Evolutionary conservation across 441 rosid genomes (phyloP).

Genomic region (Daphne laureola): DNA sequence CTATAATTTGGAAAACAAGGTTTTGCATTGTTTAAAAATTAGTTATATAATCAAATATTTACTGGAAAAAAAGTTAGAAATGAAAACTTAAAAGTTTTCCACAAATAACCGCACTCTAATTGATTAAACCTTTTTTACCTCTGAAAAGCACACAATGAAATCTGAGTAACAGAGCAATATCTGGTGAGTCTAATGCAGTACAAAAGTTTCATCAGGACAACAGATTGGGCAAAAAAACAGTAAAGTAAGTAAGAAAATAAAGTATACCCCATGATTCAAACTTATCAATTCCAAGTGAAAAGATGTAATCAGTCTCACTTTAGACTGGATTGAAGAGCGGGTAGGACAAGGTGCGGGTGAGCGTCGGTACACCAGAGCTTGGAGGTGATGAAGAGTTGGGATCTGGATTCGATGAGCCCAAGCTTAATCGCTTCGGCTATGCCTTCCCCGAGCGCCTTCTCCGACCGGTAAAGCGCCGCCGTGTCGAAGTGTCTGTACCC

Average conservation of each 20-base stretch:
- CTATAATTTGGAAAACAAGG: no score
- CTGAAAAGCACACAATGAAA: no score
- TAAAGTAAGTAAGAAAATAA: not conserved
- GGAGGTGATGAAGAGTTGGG: constrained; percentile 28
- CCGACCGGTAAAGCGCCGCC: constrained; percentile 23
- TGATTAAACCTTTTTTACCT: no score
- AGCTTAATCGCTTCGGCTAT: constrained; percentile 21
- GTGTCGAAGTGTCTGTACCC: constrained; percentile 37
- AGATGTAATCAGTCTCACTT: constrained; percentile 5
- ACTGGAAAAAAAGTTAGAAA: no score
- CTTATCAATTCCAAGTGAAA: not conserved
- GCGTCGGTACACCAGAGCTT: constrained; percentile 26
- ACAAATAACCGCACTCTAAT: no score
- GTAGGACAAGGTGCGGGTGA: constrained; percentile 20
- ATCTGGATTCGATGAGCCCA: constrained; percentile 17
- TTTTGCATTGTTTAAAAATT: no score
- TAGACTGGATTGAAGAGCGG: constrained; percentile 24
- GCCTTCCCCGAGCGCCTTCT: constrained; percentile 26
- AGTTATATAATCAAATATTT: no score
- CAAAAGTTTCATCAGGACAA: not conserved
- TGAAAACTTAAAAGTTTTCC: no score
- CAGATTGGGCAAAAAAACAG: not conserved
- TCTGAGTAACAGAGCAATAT: no score
- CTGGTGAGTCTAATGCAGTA: not conserved
- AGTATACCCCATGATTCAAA: not conserved